Evolutionary conservation across 2,329 filamentous ascomycete species (phyloP).

Genomic region (Aspergillus sp.): DNA sequence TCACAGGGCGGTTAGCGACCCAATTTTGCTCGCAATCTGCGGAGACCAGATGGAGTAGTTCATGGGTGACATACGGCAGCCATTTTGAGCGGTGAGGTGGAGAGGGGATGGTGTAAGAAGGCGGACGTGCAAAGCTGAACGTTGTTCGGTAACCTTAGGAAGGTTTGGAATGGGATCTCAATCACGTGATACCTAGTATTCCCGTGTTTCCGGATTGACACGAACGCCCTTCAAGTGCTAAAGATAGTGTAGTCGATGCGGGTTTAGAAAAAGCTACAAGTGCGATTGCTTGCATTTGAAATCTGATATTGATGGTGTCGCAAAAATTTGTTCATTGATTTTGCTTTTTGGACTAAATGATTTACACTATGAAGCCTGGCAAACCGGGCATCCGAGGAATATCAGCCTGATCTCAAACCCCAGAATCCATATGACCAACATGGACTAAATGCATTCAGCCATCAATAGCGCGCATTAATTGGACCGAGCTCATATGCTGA

Average conservation of each 20-base stretch:
- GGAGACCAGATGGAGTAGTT: background rate
- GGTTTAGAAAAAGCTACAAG: no score
- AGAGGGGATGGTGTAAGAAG: slow-evolving; percentile 34
- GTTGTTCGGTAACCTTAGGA: slow-evolving; percentile 33
- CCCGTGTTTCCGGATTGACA: slow-evolving; percentile 32
- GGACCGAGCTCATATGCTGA: slow-evolving; percentile 69
- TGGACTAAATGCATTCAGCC: slow-evolving; percentile 29
- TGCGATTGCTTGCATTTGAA: no score
- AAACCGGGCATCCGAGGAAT: slow-evolving; percentile 29
- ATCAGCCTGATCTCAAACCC: slow-evolving; percentile 34
- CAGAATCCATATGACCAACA: slow-evolving; percentile 37
- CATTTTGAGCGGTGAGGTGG: slow-evolving; percentile 44
- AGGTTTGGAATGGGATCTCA: slow-evolving; percentile 39
- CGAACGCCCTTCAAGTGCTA: no score
- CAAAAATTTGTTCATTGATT: slow-evolving; percentile 27
- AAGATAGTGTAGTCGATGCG: no score
- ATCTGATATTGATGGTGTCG: background rate
- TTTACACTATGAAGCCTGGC: slow-evolving; percentile 40
- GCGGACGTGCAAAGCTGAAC: slow-evolving; percentile 36
- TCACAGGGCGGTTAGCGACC: slow-evolving; percentile 30
- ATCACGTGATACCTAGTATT: slow-evolving; percentile 36
- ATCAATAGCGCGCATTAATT: slow-evolving; percentile 28
- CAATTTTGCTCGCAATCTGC: slow-evolving; percentile 8
- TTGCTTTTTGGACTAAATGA: slow-evolving; percentile 40
- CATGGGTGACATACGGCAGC: slow-evolving; percentile 43